These are phyloP conservation scores for Phyllosticta paracitricarpa DNA, from an alignment of 2,329 filamentous ascomycete species.

Conservation along the genomic window DNA sequence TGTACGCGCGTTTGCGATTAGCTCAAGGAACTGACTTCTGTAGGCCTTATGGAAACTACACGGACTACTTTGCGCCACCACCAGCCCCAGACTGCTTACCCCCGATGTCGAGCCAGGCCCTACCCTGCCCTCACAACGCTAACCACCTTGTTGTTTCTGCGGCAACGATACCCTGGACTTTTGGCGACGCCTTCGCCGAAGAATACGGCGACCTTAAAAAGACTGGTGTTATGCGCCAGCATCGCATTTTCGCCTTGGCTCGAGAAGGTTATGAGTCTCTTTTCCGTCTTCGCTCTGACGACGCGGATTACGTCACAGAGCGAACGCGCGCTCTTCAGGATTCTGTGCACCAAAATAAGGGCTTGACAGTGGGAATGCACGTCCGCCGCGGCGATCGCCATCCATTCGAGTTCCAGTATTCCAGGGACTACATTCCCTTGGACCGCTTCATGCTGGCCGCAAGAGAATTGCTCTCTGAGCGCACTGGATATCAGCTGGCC, in stretches of 20 bases:
- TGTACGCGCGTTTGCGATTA: neutral
- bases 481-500: conserved; percentile 16
- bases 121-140: conserved; percentile 70
- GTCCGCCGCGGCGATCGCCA: conserved; percentile 72
- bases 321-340: conserved; percentile 49
- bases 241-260: conserved; percentile 57
- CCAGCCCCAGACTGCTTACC: conserved; percentile 57
- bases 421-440: conserved; percentile 66
- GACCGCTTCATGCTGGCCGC: conserved; percentile 56
- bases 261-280: conserved; percentile 62
- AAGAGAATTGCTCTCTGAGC: conserved; percentile 42
- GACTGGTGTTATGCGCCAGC: conserved; percentile 40
- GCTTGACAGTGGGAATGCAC: conserved; percentile 60
- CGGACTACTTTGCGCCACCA: conserved; percentile 59
- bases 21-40: neutral
- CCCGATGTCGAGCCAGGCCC: conserved; percentile 63
- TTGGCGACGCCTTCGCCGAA: conserved; percentile 49
- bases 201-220: conserved; percentile 42
- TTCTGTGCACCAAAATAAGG: conserved; percentile 35
- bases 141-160: conserved; percentile 65
- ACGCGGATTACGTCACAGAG: conserved; percentile 53
- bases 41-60: conserved; percentile 66
- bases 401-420: conserved; percentile 67
- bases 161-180: conserved; percentile 54
- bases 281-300: conserved; percentile 58